Percentiles rank a stretch among this genome's conserved stretches.
Evolutionary conservation across 2,329 filamentous ascomycete genomes (phyloP).

Genomic region (Alternaria sp.): DNA sequence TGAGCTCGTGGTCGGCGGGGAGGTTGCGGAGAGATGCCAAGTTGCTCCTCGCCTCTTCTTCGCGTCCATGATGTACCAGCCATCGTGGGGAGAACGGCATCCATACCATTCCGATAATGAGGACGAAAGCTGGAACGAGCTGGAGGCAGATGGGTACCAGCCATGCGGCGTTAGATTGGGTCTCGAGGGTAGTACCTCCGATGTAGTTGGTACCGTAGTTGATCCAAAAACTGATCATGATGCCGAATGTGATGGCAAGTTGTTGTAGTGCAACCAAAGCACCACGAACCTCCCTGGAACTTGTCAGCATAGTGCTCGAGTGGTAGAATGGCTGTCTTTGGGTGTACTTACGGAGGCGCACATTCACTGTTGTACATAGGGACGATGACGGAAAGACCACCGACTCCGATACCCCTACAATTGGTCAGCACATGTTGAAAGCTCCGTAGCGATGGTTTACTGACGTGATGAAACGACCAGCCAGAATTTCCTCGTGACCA

Average conservation of each 20-base stretch:
- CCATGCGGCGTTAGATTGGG: slow-evolving; percentile 74
- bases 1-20: slow-evolving; percentile 67
- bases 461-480: slow-evolving; percentile 71
- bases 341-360: slow-evolving; percentile 54
- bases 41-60: slow-evolving; percentile 69
- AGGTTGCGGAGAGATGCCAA: slow-evolving; percentile 70
- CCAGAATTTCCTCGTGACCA: slow-evolving; percentile 68
- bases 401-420: slow-evolving; percentile 66
- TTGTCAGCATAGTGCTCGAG: slow-evolving; percentile 46
- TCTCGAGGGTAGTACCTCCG: slow-evolving; percentile 60
- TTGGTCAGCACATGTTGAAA: slow-evolving; percentile 14
- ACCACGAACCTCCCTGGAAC: slow-evolving; percentile 64
- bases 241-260: slow-evolving; percentile 65
- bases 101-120: slow-evolving; percentile 75
- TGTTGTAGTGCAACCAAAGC: slow-evolving; percentile 69
- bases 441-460: slow-evolving; percentile 9
- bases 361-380: slow-evolving; percentile 58
- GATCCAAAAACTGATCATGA: slow-evolving; percentile 43
- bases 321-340: accelerated
- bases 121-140: slow-evolving; percentile 68
- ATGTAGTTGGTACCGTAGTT: slow-evolving; percentile 53
- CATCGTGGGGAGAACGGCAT: slow-evolving; percentile 82
- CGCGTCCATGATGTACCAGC: slow-evolving; percentile 73
- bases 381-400: slow-evolving; percentile 71
- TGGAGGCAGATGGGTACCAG: slow-evolving; percentile 75